A percentile compares a stretch with the other conserved stretches of the same genome.
Evolutionary conservation across 768 basidiomycete genomes (phyloP).

Genomic region (Panellus pusillus): DNA sequence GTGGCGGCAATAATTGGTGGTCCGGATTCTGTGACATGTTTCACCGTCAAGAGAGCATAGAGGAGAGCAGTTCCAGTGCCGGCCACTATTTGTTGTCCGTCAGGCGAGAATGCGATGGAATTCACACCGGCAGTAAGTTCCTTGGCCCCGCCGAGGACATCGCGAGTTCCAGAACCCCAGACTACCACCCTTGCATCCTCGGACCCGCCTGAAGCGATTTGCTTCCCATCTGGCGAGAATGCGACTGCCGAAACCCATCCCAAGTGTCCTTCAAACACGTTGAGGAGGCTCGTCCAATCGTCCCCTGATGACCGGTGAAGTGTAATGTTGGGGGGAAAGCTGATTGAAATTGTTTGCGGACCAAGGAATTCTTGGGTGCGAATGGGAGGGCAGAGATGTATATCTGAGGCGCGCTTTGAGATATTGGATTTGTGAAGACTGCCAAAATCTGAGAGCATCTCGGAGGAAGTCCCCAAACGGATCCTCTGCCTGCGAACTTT

Average conservation of each 20-base stretch:
- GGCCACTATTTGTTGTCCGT: background rate
- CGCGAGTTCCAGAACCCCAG: background rate
- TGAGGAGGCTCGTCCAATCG: background rate
- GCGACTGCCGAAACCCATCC: background rate
- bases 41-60: background rate
- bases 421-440: background rate
- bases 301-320: background rate
- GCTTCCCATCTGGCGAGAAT: slow-evolving; percentile 2
- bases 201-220: background rate
- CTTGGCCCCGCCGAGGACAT: background rate
- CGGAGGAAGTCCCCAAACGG: background rate
- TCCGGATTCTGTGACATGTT: background rate
- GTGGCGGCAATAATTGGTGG: background rate
- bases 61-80: background rate
- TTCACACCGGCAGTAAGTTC: background rate
- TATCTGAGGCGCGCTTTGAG: background rate
- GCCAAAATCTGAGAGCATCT: slow-evolving; percentile 1
- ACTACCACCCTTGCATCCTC: background rate
- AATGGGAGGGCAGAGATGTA: slow-evolving; percentile 2
- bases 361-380: background rate
- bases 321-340: background rate
- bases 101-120: background rate
- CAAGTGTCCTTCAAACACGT: background rate
- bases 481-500: background rate
- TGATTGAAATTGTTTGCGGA: background rate